Percentiles rank a stretch among this genome's conserved stretches.
Conservation (phyloP, 371 early-diverging fungal genomes). For the Rhizopus delemar region DNA sequence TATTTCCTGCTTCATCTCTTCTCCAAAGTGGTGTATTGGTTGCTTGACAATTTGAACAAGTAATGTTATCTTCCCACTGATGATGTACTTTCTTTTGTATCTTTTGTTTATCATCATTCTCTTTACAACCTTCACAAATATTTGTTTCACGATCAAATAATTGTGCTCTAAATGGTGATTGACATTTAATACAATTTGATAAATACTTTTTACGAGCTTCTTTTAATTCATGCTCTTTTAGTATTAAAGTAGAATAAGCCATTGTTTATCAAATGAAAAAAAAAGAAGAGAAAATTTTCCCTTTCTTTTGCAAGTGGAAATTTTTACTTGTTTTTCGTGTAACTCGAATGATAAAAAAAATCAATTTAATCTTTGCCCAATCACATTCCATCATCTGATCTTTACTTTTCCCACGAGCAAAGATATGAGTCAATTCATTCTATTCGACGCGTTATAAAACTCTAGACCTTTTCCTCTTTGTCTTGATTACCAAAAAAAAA, state of each 20-base stretch:
- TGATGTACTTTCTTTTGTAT: neutral
- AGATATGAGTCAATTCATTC: neutral
- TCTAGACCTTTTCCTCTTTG: no score
- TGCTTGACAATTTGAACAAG: slow-evolving; percentile 76
- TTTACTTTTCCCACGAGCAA: slow-evolving; percentile 1
- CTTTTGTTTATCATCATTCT: neutral
- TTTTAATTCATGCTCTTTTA: slow-evolving; percentile 13
- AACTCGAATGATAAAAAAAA: slow-evolving; percentile 1
- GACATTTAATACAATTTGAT: slow-evolving; percentile 45
- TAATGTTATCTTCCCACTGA: slow-evolving; percentile 4
- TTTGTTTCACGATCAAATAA: slow-evolving; percentile 39
- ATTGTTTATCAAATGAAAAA: slow-evolving; percentile 3
- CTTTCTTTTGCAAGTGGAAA: neutral
- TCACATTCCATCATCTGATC: slow-evolving; percentile 1
- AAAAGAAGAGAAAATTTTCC: slow-evolving; percentile 13
- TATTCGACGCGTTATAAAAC: no score
- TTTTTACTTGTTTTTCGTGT: neutral
- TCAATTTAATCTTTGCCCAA: slow-evolving; percentile 3
- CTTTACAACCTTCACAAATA: neutral
- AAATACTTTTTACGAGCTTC: slow-evolving; percentile 39
- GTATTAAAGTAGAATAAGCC: slow-evolving; percentile 22
- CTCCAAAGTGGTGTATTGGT: slow-evolving; percentile 84
- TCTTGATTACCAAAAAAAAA: no score
- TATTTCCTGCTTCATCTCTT: slow-evolving; percentile 63
- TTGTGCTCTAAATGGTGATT: slow-evolving; percentile 34